Base-by-base conservation (phyloP, 306 rosid species). In the Lotus japonicus region DNA sequence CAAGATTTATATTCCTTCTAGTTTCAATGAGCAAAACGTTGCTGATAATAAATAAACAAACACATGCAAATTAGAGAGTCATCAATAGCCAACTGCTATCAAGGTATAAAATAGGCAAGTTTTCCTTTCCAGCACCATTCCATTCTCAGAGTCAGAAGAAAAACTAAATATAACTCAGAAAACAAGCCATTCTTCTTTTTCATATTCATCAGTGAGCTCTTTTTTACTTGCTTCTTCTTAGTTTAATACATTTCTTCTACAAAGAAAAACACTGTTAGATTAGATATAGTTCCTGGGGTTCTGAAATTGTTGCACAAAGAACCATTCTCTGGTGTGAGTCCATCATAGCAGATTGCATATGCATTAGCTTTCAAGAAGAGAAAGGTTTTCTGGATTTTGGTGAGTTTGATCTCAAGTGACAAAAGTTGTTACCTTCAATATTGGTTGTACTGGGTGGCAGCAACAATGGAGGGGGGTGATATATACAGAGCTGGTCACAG, bases 381-480 rank as follows among this genome's bases (percentile, higher is more conserved):
- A 48, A 51, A 17, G 18, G 31, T 64, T 57, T 57, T 57, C 42
- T n/a, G 41, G 53, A 52, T 55, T 43, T 54, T 46, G 68, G 44
- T 56, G 74, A 70, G 66, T 58, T 41, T 60, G 28, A 23, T 16
- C 58, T 35, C 2, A 11, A 46, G 69, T 13, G 46, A 1, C 35
- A 43, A 41, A 43, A 45, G 54, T 46, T 42, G 5, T 19, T 1
- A 12, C 18, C 42, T 65, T 46, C 55, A 9, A 2, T 13, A 28
- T 3, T 31, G 2, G n/a, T n/a, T n/a, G n/a, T n/a, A n/a, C 23
- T 39, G 15, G 45, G 44, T 53, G 46, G 61, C 11, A 19, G 64
- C 45, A 51, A 82, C 45, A 51, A 82, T 85, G 91, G 91, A 84
- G 48, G 70, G 77, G 8, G 70, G 72, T 31, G 73, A 76, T 64